phyloP scores from a whole-genome alignment of 192 early-diverging fungal genomes.

The Blastocladiella britannica region DNA sequence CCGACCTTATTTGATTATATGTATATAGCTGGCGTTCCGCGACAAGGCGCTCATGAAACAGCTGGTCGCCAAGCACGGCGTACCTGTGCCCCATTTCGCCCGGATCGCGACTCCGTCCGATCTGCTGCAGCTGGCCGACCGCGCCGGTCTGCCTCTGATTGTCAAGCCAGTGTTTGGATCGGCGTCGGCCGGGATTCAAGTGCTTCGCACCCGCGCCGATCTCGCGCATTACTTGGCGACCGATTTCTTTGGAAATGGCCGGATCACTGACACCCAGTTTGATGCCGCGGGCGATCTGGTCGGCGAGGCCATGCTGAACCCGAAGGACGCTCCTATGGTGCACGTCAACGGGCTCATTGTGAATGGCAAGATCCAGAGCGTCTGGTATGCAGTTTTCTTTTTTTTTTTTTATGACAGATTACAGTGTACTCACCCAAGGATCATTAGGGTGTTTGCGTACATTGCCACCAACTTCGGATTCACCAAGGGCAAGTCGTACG shows the following conservation, averaged over 20 bases:
- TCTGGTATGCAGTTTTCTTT: no score
- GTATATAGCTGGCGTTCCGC: slow-evolving; percentile 5
- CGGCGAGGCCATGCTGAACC: neutral
- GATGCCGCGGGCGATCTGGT: neutral
- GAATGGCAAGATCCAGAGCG: slow-evolving; percentile 4
- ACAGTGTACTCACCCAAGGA: no score
- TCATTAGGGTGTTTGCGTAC: slow-evolving; percentile 21
- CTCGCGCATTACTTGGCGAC: neutral
- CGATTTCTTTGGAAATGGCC: neutral
- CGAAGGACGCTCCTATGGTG: slow-evolving; percentile 14
- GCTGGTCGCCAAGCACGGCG: slow-evolving; percentile 2
- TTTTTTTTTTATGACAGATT: no score
- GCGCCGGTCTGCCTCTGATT: slow-evolving; percentile 9
- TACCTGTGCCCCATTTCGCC: slow-evolving; percentile 14
- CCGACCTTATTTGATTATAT: no score
- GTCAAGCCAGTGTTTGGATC: slow-evolving; percentile 18
- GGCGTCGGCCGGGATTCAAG: slow-evolving; percentile 11
- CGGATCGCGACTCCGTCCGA: slow-evolving; percentile 11
- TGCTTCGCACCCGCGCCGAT: slow-evolving; percentile 1
- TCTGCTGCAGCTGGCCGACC: slow-evolving; percentile 9
- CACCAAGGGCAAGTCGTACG: slow-evolving; percentile 18
- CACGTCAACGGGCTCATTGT: slow-evolving; percentile 19
- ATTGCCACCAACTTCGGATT: slow-evolving; percentile 20
- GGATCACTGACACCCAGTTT: neutral
- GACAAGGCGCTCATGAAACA: slow-evolving; percentile 21